Conservation (phyloP, 768 basidiomycete species). For the Lyophyllum semitale region DNA sequence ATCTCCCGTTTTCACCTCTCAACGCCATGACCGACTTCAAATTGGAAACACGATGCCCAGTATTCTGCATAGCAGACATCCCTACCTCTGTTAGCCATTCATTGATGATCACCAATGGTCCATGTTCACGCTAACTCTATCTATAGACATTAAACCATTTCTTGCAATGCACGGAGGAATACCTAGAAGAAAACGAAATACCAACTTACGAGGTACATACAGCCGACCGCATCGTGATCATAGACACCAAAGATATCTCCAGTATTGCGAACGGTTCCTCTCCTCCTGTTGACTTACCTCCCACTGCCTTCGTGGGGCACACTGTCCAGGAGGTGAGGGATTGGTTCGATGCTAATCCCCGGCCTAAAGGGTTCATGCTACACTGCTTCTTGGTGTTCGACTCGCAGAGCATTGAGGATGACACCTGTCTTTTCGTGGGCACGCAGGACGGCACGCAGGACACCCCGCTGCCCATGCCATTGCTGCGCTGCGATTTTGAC, state of each 20-base stretch:
- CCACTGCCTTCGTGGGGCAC: neutral
- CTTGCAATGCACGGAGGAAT: no score
- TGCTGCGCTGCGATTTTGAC: neutral
- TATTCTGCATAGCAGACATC: conserved; percentile 1
- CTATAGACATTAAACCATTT: no score
- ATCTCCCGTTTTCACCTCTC: neutral
- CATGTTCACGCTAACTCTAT: no score
- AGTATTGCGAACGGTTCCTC: neutral
- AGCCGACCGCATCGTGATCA: neutral
- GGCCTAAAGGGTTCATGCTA: neutral
- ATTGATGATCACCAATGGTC: neutral
- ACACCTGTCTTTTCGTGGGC: neutral
- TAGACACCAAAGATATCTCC: neutral
- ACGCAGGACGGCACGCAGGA: neutral
- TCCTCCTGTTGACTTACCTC: no score
- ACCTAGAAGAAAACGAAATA: no score
- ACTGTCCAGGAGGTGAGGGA: neutral
- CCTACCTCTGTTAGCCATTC: neutral
- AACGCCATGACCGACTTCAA: neutral
- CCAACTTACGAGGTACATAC: neutral
- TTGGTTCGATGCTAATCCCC: neutral
- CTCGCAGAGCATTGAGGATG: neutral
- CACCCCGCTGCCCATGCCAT: neutral
- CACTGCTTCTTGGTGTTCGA: neutral
- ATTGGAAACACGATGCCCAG: neutral